phyloP scores from a whole-genome alignment of 2,329 filamentous ascomycete species.

The Zymoseptoria brevis region DNA sequence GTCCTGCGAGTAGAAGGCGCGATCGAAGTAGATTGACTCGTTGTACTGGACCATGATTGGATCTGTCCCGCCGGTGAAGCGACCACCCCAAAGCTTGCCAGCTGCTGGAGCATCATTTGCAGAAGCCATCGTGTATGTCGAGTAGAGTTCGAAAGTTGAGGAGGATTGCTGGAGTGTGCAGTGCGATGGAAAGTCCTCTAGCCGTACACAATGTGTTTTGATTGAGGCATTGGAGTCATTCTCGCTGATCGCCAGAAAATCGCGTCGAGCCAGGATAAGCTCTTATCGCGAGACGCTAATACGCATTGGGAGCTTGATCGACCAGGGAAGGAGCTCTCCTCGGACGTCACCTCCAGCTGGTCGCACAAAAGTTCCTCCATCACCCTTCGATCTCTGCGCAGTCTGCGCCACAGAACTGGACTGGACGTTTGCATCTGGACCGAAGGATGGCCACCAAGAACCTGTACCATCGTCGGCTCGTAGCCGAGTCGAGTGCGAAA shows the following conservation, averaged over 20 bases:
- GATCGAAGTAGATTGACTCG: conserved; percentile 70
- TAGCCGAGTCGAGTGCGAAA: conserved; percentile 75
- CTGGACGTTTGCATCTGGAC: too few relatives aligned
- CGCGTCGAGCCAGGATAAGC: neutral
- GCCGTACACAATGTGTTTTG: too few relatives aligned
- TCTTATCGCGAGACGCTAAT: neutral
- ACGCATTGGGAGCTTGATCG: neutral
- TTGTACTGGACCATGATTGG: conserved; percentile 84
- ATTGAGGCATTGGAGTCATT: neutral
- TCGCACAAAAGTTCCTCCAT: neutral
- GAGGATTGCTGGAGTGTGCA: too few relatives aligned
- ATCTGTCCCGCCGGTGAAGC: conserved; percentile 66
- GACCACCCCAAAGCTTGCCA: conserved; percentile 52
- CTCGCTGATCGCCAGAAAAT: neutral
- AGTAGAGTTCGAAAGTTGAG: too few relatives aligned
- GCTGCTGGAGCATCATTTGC: conserved; percentile 17
- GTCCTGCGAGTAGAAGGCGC: conserved; percentile 69
- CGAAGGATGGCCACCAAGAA: conserved; percentile 51
- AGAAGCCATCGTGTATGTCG: conserved; percentile 9
- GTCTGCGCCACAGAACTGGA: neutral
- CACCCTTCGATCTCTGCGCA: neutral
- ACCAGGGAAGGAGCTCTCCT: neutral
- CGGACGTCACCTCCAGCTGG: neutral
- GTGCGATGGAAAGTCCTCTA: too few relatives aligned
- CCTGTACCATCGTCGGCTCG: conserved; percentile 74